Conservation (phyloP, 352 stramenopile genomes). For the Globisporangium ultimum region DNA sequence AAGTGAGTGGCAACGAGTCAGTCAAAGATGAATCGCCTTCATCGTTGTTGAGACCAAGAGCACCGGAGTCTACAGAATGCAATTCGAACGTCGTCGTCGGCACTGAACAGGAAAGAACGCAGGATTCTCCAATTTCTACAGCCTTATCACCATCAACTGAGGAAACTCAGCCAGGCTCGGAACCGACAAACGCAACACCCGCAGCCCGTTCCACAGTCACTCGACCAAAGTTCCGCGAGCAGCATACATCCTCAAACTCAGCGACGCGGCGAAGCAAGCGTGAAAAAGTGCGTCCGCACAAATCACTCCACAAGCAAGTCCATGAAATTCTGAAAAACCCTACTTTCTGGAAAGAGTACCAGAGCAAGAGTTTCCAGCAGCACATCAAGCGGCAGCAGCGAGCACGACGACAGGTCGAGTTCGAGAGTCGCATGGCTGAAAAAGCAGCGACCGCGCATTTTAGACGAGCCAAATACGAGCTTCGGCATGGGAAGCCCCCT, state of each 20-base stretch:
- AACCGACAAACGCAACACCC: too few relatives aligned
- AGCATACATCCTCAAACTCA: background rate
- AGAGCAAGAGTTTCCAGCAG: slow-evolving; percentile 47
- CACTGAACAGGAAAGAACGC: too few relatives aligned
- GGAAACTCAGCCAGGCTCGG: too few relatives aligned
- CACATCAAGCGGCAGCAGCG: slow-evolving; percentile 56
- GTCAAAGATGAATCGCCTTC: background rate
- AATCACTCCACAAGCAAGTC: slow-evolving; percentile 1
- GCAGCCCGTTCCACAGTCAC: too few relatives aligned
- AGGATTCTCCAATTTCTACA: too few relatives aligned
- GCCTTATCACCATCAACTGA: too few relatives aligned
- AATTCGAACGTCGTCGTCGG: too few relatives aligned
- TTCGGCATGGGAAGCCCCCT: background rate
- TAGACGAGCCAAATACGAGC: slow-evolving; percentile 10
- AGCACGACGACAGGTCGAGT: slow-evolving; percentile 22
- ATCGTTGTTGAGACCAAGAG: too few relatives aligned
- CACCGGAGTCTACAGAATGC: too few relatives aligned
- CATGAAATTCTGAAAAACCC: slow-evolving; percentile 16
- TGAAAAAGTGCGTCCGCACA: background rate
- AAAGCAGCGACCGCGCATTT: slow-evolving; percentile 26
- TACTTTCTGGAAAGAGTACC: slow-evolving; percentile 40
- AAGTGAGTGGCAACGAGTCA: background rate
- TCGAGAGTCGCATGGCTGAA: slow-evolving; percentile 19
- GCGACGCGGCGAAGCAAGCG: background rate
- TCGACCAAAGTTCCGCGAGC: too few relatives aligned